Evolutionary conservation across 179 eudicot genomes (phyloP).

Genomic region (Dionaea muscipula): DNA sequence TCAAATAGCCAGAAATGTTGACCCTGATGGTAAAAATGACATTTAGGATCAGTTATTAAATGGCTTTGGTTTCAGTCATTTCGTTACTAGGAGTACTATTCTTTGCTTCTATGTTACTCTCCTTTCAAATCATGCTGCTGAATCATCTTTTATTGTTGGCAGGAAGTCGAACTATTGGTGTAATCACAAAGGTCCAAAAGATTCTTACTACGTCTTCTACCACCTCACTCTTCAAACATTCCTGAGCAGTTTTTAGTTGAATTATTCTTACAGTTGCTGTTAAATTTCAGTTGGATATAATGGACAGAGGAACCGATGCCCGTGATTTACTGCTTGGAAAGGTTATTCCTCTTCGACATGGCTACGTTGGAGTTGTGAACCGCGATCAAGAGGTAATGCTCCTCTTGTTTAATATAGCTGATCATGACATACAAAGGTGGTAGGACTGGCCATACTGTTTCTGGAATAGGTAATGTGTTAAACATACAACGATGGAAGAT

Average conservation of each 20-base stretch:
- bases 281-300: conserved; percentile 81
- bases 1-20: conserved; percentile 88
- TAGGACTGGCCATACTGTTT: too few species aligned
- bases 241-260: background rate
- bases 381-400: conserved; percentile 86
- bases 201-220: background rate
- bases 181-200: conserved; percentile 72
- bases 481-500: too few species aligned
- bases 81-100: background rate
- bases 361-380: conserved; percentile 91
- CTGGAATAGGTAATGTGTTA: too few species aligned
- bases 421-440: background rate
- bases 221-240: background rate
- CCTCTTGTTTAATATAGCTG: background rate
- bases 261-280: conserved; percentile 4
- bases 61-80: background rate
- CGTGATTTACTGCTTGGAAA: conserved; percentile 89
- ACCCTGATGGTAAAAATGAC: conserved; percentile 63
- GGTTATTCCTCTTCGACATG: conserved; percentile 92
- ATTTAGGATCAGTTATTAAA: background rate
- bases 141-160: conserved; percentile 19
- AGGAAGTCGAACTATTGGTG: conserved; percentile 97
- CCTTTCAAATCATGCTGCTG: background rate
- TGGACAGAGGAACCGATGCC: conserved; percentile 99
- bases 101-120: background rate